Conservation (phyloP, 176 grass and related monocot species). For the Oryza officinalis region DNA sequence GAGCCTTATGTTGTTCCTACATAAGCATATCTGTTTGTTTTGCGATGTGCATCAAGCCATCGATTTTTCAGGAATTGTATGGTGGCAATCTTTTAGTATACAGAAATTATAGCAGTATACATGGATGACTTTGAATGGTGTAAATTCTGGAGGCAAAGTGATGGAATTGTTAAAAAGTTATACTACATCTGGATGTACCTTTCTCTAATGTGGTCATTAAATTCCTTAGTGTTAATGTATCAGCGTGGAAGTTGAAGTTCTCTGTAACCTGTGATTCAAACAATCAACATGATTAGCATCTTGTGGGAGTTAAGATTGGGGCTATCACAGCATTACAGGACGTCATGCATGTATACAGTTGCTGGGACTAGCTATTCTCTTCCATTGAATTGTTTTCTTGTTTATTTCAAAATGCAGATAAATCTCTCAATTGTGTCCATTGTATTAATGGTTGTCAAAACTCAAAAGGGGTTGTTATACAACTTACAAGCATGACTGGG, state of each 20-base stretch:
- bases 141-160: constrained; percentile 23
- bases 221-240: not conserved
- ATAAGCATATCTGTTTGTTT: not conserved
- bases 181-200: not conserved
- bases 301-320: no score
- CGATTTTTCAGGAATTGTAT: not conserved
- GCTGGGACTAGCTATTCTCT: no score
- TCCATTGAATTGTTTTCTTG: no score
- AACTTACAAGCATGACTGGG: no score
- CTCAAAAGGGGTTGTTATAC: no score
- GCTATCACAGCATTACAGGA: no score
- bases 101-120: not conserved
- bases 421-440: no score
- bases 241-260: not conserved
- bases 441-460: no score
- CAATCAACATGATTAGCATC: no score
- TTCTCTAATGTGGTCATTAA: not conserved
- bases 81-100: not conserved
- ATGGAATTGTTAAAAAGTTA: not conserved
- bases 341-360: no score
- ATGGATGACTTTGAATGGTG: constrained; percentile 11
- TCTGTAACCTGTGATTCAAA: no score
- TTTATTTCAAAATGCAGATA: no score
- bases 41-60: constrained; percentile 31
- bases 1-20: constrained; percentile 50